Conservation (phyloP, 2,329 filamentous ascomycete species). For the Colletotrichum abscissum region DNA sequence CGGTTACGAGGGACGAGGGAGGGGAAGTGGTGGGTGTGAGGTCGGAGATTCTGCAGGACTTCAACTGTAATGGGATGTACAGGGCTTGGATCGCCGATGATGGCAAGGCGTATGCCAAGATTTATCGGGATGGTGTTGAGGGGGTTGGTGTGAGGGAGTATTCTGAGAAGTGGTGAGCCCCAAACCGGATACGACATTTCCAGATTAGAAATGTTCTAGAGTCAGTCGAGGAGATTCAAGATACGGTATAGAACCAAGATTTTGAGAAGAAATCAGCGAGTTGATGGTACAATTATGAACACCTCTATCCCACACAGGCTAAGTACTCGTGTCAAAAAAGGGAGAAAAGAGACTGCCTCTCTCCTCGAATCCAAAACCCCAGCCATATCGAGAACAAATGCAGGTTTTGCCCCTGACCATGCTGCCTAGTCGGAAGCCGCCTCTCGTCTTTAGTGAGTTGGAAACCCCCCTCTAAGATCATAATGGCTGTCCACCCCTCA, state of each 20-base stretch:
- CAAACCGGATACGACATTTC: background rate
- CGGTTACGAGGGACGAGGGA: constrained; percentile 56
- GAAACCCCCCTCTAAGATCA: background rate
- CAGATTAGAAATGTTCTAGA: background rate
- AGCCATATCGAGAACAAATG: background rate
- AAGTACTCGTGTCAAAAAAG: constrained; percentile 7
- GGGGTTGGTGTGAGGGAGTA: constrained; percentile 28
- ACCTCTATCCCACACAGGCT: constrained; percentile 26
- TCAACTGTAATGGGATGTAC: constrained; percentile 91
- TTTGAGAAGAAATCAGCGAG: background rate
- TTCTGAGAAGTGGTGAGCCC: constrained; percentile 18
- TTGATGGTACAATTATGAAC: constrained; percentile 32
- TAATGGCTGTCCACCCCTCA: background rate
- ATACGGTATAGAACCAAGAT: background rate
- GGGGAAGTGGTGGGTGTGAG: constrained; percentile 54
- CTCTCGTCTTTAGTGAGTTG: background rate
- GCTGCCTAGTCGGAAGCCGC: background rate
- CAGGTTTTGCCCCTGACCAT: background rate
- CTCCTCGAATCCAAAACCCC: constrained; percentile 9
- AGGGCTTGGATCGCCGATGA: constrained; percentile 78
- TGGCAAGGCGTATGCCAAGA: constrained; percentile 66
- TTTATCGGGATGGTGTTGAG: constrained; percentile 56
- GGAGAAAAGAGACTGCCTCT: constrained; percentile 5
- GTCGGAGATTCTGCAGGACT: constrained; percentile 76
- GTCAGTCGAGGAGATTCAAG: background rate